Evolutionary conservation across 2,329 filamentous ascomycete species (phyloP), one percentile per base, ranked within the genome.

Genomic region (Trichophyton simii): DNA sequence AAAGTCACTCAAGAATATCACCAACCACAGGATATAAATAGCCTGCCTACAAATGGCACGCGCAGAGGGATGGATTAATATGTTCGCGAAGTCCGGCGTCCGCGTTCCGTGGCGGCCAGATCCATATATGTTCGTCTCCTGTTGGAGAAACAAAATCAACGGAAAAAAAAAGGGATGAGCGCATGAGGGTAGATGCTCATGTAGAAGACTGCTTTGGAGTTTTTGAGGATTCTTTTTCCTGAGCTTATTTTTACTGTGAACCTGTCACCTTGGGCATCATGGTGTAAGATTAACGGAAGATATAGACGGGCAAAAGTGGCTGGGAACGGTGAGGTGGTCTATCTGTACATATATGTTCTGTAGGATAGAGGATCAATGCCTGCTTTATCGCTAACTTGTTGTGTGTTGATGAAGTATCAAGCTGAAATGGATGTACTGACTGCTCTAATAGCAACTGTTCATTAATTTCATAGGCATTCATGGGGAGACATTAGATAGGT

Each of bases 271-370:
- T 52, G 46, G 8, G 13, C 3, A 52, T 22, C 20, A 15, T 15
- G 20, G 22, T 22, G 22, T 31, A 25, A 15, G 22, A 28, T 25
- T 52, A 52, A 52, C 8, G 46, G 46, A 52, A 52, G 46, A 52
- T 52, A 52, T 52, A 28, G 46, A 52, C 25, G 20, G 22, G 20
- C 11, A 11, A 9, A 22, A 52, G 46, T 25, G 22, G 13, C 25
- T 25, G 22, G 20, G 22, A 20, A 52, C 9, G 46, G 46, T 20
- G 6, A 50, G 50, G 28, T 55, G 52, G 52, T 55, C 52, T 55
- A 25, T 36, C 28, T 55, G 52, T 55, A 55, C 52, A 55, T 55
- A 34, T 34, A 36, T 55, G 52, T 36, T 55, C 52, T 55, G 52
- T 55, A 55, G 34, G 52, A 55, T 55, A 55, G 28, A 55, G 25